A percentile compares a stretch with the other conserved stretches of the same genome.
These are phyloP conservation scores for Stellera chamaejasme DNA, from an alignment of 345 rosid genomes.

Conservation along the genomic window DNA sequence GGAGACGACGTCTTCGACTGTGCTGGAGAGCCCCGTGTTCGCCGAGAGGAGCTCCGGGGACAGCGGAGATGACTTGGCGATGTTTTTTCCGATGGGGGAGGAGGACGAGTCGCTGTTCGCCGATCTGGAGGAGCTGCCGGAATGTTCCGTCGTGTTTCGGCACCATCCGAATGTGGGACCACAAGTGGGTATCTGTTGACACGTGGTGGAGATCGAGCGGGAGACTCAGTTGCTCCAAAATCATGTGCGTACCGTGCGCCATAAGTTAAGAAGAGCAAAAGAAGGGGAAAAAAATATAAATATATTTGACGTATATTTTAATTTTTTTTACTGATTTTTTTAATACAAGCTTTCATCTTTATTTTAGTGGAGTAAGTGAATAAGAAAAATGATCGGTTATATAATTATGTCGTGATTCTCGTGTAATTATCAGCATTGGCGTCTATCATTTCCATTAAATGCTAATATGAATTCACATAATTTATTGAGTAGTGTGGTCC, in stretches of 20 bases:
- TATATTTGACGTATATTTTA: not conserved
- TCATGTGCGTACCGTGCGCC: conserved; percentile 17
- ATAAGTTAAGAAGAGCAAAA: conserved; percentile 5
- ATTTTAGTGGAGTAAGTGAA: conserved; percentile 34
- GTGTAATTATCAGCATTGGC: conserved; percentile 20
- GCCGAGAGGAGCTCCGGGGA: conserved; percentile 22
- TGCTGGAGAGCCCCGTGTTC: conserved; percentile 65
- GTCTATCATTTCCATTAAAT: not conserved
- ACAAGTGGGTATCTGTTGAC: conserved; percentile 65
- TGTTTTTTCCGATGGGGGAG: conserved; percentile 59
- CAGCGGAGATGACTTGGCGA: conserved; percentile 29
- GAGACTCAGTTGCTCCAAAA: conserved; percentile 10
- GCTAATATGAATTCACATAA: too few relatives aligned
- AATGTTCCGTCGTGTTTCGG: conserved; percentile 74
- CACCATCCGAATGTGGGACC: conserved; percentile 61
- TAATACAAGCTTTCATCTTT: conserved; percentile 17
- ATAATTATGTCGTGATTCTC: conserved; percentile 20
- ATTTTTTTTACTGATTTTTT: conserved; percentile 6
- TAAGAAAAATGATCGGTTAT: conserved; percentile 13
- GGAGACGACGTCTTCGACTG: conserved; percentile 66
- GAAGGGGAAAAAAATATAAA: not conserved
- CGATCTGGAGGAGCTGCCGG: conserved; percentile 97
- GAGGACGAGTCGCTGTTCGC: conserved; percentile 95
- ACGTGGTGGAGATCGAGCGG: conserved; percentile 23
- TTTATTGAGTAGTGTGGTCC: too few relatives aligned